Conservation (phyloP, 1,139 yeast species). For the Candida glucosophila region DNA sequence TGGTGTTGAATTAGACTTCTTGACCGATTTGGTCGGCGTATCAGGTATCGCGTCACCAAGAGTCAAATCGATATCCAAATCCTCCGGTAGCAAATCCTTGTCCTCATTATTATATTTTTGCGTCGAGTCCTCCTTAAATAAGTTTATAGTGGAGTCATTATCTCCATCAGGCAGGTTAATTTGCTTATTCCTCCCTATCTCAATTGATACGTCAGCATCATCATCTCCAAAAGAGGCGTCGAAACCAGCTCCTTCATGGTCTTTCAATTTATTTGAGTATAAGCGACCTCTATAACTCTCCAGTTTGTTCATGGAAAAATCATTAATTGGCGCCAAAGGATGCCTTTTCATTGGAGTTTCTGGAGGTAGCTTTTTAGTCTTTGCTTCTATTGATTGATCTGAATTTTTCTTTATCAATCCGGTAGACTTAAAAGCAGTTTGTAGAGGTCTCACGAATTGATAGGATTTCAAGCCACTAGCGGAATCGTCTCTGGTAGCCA, state of each 20-base stretch:
- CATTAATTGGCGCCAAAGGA: conserved; percentile 27
- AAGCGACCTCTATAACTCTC: conserved; percentile 2
- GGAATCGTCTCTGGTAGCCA: no score
- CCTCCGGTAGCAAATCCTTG: conserved; percentile 10
- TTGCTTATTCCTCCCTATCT: conserved; percentile 32
- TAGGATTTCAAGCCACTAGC: conserved; percentile 28
- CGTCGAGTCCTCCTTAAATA: no score
- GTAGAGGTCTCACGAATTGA: conserved; percentile 72
- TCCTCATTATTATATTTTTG: no score
- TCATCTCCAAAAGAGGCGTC: conserved; percentile 6
- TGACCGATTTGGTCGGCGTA: conserved; percentile 36
- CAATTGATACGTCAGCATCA: conserved; percentile 29
- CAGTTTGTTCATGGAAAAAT: conserved; percentile 4
- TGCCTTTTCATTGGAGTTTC: conserved; percentile 77
- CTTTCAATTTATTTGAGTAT: conserved; percentile 5
- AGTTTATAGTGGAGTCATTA: conserved; percentile 25
- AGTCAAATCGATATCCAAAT: conserved; percentile 18
- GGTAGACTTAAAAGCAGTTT: conserved; percentile 72
- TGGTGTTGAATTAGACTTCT: conserved; percentile 24
- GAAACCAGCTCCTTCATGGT: conserved; percentile 1
- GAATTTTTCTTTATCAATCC: conserved; percentile 70
- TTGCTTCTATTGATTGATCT: conserved; percentile 15
- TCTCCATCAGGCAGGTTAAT: conserved; percentile 17
- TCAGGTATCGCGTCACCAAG: conserved; percentile 22
- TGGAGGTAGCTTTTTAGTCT: conserved; percentile 39